Conservation (phyloP, 495 filamentous ascomycete species). For the Xeromyces bisporus region DNA sequence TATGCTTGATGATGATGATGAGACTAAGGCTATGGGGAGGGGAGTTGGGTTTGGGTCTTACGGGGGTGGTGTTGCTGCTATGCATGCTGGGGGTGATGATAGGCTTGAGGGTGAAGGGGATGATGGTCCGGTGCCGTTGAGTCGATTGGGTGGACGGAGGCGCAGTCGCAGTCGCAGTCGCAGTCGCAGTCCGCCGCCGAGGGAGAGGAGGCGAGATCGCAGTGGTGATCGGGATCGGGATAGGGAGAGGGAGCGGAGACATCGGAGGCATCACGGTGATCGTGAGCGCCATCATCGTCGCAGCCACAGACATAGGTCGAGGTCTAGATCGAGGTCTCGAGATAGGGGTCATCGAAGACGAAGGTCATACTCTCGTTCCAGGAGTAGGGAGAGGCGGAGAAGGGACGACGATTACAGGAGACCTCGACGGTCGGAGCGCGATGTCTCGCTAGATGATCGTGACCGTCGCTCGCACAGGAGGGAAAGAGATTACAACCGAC, state of each 20-base stretch:
- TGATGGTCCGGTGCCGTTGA: slow-evolving; percentile 9
- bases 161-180: slow-evolving; percentile 16
- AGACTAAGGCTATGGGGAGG: slow-evolving; percentile 6
- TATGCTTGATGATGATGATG: slow-evolving; percentile 16
- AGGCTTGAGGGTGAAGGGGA: slow-evolving; percentile 7
- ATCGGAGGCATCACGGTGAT: slow-evolving; percentile 19
- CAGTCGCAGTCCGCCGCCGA: slow-evolving; percentile 17
- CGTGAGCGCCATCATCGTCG: slow-evolving; percentile 16
- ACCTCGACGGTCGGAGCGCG: slow-evolving; percentile 12
- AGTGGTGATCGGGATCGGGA: slow-evolving; percentile 14
- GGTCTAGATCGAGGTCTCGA: slow-evolving; percentile 15
- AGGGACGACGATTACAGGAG: slow-evolving; percentile 12
- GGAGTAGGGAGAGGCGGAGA: slow-evolving; percentile 15
- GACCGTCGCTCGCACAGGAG: slow-evolving; percentile 10
- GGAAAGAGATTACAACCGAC: slow-evolving; percentile 13
- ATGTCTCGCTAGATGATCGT: slow-evolving; percentile 16
- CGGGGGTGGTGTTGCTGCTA: slow-evolving; percentile 4
- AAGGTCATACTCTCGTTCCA: slow-evolving; percentile 15
- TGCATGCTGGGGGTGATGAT: slow-evolving; percentile 1
- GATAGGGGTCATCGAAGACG: slow-evolving; percentile 9
- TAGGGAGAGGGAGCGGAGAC: slow-evolving; percentile 20
- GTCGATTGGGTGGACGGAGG: slow-evolving; percentile 10
- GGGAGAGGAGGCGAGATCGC: slow-evolving; percentile 15
- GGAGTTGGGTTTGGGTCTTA: slow-evolving; percentile 13
- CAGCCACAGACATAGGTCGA: slow-evolving; percentile 18